These are phyloP conservation scores for Xylaria sp. DNA, from an alignment of 2,329 filamentous ascomycete genomes.

Conservation along the genomic window DNA sequence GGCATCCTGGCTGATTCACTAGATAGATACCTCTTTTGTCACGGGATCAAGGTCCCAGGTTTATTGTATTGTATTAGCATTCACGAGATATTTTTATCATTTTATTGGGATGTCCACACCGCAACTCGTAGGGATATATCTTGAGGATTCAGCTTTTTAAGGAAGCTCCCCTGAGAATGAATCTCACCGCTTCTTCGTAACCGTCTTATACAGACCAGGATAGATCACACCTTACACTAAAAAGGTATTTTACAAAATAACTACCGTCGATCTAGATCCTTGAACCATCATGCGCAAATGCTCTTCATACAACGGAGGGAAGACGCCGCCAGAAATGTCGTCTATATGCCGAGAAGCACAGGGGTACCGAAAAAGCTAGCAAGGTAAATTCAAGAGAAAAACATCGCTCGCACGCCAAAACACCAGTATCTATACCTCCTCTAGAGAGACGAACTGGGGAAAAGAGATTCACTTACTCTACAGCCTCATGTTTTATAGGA, in stretches of 20 bases:
- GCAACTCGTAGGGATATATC: background rate
- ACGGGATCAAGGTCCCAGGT: background rate
- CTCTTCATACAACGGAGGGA: background rate
- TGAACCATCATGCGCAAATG: background rate
- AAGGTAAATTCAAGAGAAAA: background rate
- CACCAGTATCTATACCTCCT: constrained; percentile 1
- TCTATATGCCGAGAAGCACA: constrained; percentile 16
- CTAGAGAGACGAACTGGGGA: background rate
- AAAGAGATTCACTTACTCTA: constrained; percentile 34
- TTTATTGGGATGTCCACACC: background rate
- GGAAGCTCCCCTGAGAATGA: background rate
- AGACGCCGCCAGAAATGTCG: background rate
- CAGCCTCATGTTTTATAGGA: constrained; percentile 65
- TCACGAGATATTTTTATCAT: background rate
- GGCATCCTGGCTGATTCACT: constrained; percentile 18
- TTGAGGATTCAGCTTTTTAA: background rate
- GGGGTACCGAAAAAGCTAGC: background rate
- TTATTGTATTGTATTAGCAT: background rate
- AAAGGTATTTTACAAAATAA: constrained; percentile 20
- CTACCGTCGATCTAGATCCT: background rate
- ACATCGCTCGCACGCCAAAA: constrained; percentile 1
- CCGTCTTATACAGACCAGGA: background rate
- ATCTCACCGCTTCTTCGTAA: background rate
- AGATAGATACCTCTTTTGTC: background rate
- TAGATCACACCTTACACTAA: background rate